These are phyloP conservation scores for Drosera capensis DNA, from an alignment of 148 eudicot species.

Conservation along the genomic window DNA sequence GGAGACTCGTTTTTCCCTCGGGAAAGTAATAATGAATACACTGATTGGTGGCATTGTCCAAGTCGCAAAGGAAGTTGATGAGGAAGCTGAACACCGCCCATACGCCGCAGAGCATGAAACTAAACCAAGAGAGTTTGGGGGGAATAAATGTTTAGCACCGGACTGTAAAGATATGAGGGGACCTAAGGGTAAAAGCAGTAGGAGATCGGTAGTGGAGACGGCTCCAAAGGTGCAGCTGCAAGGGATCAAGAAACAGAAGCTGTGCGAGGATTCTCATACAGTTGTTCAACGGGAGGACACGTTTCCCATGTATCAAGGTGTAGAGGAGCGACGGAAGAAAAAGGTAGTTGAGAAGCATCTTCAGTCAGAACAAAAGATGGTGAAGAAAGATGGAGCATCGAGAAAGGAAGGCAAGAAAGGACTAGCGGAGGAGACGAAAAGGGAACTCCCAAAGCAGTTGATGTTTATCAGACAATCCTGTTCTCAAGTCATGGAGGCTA, in stretches of 20 bases:
- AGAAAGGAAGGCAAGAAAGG: too few species aligned
- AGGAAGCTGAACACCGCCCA: background rate
- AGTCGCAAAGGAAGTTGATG: background rate
- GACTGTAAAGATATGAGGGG: background rate
- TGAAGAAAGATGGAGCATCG: slow-evolving; percentile 8
- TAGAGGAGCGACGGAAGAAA: slow-evolving; percentile 8
- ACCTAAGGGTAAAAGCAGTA: too few species aligned
- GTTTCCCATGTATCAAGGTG: too few species aligned
- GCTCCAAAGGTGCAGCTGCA: too few species aligned
- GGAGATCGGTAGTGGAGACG: too few species aligned
- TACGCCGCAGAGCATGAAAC: background rate
- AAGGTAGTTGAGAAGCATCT: slow-evolving; percentile 14
- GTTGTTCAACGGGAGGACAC: too few species aligned
- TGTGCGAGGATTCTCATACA: background rate
- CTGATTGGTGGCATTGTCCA: slow-evolving; percentile 16
- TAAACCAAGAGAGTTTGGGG: background rate
- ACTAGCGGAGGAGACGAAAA: too few species aligned
- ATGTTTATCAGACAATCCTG: too few species aligned
- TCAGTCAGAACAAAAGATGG: slow-evolving; percentile 3
- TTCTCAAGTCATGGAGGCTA: too few species aligned
- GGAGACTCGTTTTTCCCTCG: slow-evolving; percentile 51
- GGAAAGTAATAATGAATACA: slow-evolving; percentile 47
- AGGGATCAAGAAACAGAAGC: background rate
- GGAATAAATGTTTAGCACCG: background rate
- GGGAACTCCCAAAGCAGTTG: too few species aligned